These are phyloP conservation scores for Blastomyces emzantsi DNA, from an alignment of 2,329 filamentous ascomycete species.

Conservation along the genomic window DNA sequence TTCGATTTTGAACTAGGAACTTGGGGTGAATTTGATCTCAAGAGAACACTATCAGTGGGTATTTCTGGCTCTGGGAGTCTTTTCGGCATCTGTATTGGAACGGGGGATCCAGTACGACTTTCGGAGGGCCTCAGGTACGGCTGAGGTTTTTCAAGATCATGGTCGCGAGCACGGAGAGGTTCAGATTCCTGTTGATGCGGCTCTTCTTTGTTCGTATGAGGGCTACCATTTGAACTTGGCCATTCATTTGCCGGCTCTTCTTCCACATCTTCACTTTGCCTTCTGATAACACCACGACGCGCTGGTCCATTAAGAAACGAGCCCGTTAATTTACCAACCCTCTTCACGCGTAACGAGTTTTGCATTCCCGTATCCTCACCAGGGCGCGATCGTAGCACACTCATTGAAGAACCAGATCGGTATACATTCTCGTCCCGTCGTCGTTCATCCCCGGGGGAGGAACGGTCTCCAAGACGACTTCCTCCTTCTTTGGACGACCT, in stretches of 20 bases:
- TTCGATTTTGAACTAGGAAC: slow-evolving; percentile 29
- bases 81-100: slow-evolving; percentile 13
- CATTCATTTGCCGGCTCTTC: slow-evolving; percentile 19
- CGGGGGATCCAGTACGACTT: slow-evolving; percentile 13
- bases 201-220: slow-evolving; percentile 20
- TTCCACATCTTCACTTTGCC: slow-evolving; percentile 57
- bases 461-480: slow-evolving; percentile 27
- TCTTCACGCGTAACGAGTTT: slow-evolving; percentile 67
- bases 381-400: slow-evolving; percentile 34
- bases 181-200: not conserved
- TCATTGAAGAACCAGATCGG: slow-evolving; percentile 27
- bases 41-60: slow-evolving; percentile 13
- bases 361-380: slow-evolving; percentile 59
- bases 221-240: slow-evolving; percentile 27
- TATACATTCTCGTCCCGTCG: slow-evolving; percentile 28
- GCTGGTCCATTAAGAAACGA: slow-evolving; percentile 73
- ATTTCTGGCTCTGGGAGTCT: not conserved
- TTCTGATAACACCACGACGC: slow-evolving; percentile 56
- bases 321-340: slow-evolving; percentile 64
- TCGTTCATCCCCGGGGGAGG: slow-evolving; percentile 25
- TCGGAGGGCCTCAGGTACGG: slow-evolving; percentile 19
- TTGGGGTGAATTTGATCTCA: slow-evolving; percentile 29
- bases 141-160: slow-evolving; percentile 12
- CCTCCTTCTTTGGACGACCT: slow-evolving; percentile 22
- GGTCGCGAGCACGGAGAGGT: slow-evolving; percentile 8